Evolutionary conservation across 495 filamentous ascomycete species (phyloP), one percentile per base, ranked within the genome.

Genomic region (Pyrenula aspistea): DNA sequence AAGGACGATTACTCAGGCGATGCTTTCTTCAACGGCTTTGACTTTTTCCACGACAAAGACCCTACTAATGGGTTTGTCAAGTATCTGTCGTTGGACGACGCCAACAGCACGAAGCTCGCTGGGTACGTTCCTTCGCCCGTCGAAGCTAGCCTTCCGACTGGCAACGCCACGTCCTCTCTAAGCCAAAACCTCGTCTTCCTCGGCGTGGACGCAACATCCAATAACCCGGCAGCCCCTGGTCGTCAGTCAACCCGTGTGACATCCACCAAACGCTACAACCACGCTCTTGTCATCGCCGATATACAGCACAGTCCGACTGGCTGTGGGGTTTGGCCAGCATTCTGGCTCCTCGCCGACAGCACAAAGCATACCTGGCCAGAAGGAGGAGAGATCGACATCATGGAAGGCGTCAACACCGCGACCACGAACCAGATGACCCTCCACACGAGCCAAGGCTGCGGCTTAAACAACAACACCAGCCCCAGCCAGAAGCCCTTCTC

Each of bases 301-400:
- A 68, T 84, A 42, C 72, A 66, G 22, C 82, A 84, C 61, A 82
- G 77, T 59, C 82, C 82, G 4, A 61, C 60, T 1, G 73, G 66
- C 56, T 84, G 82, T 56, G 79, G 76, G 22, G 74, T 73, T 12
- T 84, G 81, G 82, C 81, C 82, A 3, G 80, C 81, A 8, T 73
- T 81, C 61, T 80, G 76, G 74, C 70, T 78, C 57, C 67, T 79
- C 25, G 80, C 88, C 19, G 75, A 77, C 3, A 53, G n/a, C 19
- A 11, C 49, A n/a, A 19, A 78, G 55, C 59, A 64, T 36, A 72
- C 80, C 72, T 89, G 85, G 85, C 85, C 85, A 22, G 64, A 65
- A 15, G 71, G 80, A 59, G 85, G 85, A 56, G 84, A 89, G 64
- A 83, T 88, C 61, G 85, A 89, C 57, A 76, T 89, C 53, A 83